phyloP scores from a whole-genome alignment of 2,329 filamentous ascomycete genomes.

The Aquanectria penicillioides region DNA sequence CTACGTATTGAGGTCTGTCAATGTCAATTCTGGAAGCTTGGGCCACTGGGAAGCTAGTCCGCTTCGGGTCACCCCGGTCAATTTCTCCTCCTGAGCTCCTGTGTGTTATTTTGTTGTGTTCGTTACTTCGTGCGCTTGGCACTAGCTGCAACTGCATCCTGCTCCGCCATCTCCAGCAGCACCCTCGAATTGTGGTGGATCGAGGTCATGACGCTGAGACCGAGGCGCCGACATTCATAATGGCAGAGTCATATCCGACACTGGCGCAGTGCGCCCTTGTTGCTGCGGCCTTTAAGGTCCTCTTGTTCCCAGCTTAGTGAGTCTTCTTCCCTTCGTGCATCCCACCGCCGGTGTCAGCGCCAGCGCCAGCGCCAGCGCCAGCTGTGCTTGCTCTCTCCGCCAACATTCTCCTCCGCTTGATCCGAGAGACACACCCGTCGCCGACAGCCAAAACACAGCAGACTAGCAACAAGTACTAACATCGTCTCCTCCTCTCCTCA shows the following conservation, averaged over 20 bases:
- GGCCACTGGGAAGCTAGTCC: background rate
- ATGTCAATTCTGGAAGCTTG: slow-evolving; percentile 18
- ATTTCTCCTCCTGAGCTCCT: slow-evolving; percentile 9
- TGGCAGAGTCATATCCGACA: slow-evolving; percentile 88
- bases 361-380: too few species aligned
- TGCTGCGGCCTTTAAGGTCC: slow-evolving; percentile 87
- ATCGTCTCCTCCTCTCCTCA: slow-evolving; percentile 50
- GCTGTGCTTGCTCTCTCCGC: too few species aligned
- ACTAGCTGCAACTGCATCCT: slow-evolving; percentile 1
- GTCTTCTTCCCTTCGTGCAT: slow-evolving; percentile 47
- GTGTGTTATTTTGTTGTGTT: slow-evolving; percentile 8
- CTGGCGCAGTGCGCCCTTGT: slow-evolving; percentile 88
- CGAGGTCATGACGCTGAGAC: slow-evolving; percentile 38
- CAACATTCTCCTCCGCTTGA: too few species aligned
- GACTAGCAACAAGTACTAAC: background rate
- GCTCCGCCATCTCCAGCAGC: slow-evolving; percentile 3
- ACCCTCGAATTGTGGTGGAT: background rate
- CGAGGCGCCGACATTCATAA: slow-evolving; percentile 50
- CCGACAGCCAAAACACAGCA: background rate
- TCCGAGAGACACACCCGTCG: background rate
- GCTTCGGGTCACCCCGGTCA: background rate
- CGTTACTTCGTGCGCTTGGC: slow-evolving; percentile 1
- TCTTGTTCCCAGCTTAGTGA: slow-evolving; percentile 95
- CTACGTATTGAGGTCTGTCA: too few species aligned
- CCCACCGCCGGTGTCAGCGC: too few species aligned